Evolutionary conservation across 2,329 filamentous ascomycete species (phyloP).

Genomic region (Fusarium stilboides): DNA sequence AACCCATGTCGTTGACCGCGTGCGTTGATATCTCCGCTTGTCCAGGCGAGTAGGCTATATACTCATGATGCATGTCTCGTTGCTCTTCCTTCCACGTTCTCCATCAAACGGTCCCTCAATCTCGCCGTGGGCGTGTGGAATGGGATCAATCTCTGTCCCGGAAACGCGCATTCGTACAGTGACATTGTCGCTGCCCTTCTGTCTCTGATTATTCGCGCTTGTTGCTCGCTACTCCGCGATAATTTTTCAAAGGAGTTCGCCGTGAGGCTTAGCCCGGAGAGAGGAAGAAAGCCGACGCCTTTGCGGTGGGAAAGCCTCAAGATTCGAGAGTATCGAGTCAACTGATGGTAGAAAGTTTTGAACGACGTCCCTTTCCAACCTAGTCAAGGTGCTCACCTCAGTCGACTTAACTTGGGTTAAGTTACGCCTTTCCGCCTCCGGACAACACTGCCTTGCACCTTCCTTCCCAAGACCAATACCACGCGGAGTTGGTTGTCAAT

Average conservation of each 20-base stretch:
- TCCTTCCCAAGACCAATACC: not conserved
- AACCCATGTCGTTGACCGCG: not conserved
- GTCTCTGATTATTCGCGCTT: conserved; percentile 12
- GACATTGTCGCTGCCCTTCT: conserved; percentile 1
- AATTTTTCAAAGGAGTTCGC: not conserved
- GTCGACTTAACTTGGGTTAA: not conserved
- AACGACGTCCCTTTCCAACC: not conserved
- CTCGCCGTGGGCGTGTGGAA: conserved; percentile 22
- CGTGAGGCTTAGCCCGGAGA: conserved; percentile 4
- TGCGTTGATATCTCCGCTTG: conserved; percentile 14
- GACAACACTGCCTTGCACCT: conserved; percentile 12
- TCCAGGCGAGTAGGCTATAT: not conserved
- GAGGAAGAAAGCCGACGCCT: not conserved
- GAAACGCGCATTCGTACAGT: conserved; percentile 34
- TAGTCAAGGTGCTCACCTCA: not conserved
- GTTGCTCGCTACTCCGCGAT: not conserved
- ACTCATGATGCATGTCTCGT: not conserved
- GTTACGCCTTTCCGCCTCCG: conserved; percentile 39
- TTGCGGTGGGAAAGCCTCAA: no score
- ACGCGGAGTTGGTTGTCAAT: not conserved
- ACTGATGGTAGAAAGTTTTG: conserved; percentile 2
- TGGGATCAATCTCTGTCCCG: conserved; percentile 10
- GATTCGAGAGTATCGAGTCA: not conserved
- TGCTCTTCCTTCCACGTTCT: not conserved
- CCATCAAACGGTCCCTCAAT: not conserved